These are phyloP conservation scores for Cymbidium sinense DNA, from an alignment of 106 monocot genomes.

Conservation along the genomic window DNA sequence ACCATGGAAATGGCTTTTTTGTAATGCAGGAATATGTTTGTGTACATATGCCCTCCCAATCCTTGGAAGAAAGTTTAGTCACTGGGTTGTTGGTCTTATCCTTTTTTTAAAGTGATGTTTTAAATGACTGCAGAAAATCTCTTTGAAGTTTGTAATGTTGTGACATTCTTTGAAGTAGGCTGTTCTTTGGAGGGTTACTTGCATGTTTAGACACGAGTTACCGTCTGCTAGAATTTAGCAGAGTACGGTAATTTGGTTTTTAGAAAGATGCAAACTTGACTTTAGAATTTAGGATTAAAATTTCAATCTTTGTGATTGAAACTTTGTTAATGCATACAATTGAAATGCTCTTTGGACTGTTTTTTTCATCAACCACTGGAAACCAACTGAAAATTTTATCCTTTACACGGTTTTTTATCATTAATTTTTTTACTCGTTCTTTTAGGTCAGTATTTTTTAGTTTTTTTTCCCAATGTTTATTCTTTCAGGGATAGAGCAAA, in stretches of 20 bases:
- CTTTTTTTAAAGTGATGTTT: not conserved
- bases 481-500: constrained; percentile 42
- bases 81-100: not conserved
- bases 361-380: not conserved
- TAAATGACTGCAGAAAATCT: not conserved
- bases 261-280: not conserved
- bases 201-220: not conserved
- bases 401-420: not conserved
- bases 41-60: not conserved
- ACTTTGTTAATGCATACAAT: not conserved
- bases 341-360: not conserved
- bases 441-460: not conserved
- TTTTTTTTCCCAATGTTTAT: not conserved
- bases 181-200: not conserved
- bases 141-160: not conserved
- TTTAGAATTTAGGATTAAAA: not conserved
- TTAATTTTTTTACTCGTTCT: not conserved
- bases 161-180: not conserved
- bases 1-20: not conserved
- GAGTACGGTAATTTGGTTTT: not conserved
- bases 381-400: not conserved
- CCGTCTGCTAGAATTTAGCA: not conserved
- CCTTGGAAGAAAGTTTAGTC: not conserved
- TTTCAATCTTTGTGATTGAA: not conserved
- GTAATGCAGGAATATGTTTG: not conserved